Base-by-base conservation (phyloP, 257 asterid species). In the Scutellaria minor region DNA sequence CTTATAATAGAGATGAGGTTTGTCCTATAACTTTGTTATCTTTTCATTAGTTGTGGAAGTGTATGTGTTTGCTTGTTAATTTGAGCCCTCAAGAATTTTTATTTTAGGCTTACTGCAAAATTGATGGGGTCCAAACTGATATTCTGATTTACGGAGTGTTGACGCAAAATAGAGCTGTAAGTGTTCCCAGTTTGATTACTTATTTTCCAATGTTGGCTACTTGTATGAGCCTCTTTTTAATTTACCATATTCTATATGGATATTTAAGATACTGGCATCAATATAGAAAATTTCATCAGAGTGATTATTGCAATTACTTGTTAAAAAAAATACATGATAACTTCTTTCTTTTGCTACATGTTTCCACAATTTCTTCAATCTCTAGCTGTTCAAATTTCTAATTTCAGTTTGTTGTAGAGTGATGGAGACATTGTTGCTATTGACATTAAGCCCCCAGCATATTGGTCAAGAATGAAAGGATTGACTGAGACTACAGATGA, bases 91-190 rank as follows among this genome's bases (percentile, higher is more conserved):
- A 57, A 68, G 54, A 37, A 48, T 56, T 15, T 82, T 82, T 65
- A 66, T 79, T 64, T 73, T 58, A 93, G 98, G 97, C 95, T 44
- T 93, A 93, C 76, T 89, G 98, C 89, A 93, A 83, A 78, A 86
- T 90, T 63, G 96, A 90, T 22, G 96, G 96, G 68, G 82, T 86
- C 78, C 92, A 81, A 69, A 82, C 84, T 9, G 98, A 93, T 77
- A 79, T 90, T 80, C 93, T 93, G 63, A 77, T 90, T 70, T 72
- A 68, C 72, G 95, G 95, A 51, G 18, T 69, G 70, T 89, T 73
- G 52, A 83, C 90, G 67, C 98, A 93, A 79, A 93, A 93, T 71
- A 83, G 98, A 87, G 97, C 98, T 63, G 98, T 93, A 84, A 87
- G 96, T 83, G 7, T 27, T 56, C 4, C 45, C 52, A 72, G 15